phyloP scores from a whole-genome alignment of 2,329 filamentous ascomycete genomes.

The Alternaria alternata region DNA sequence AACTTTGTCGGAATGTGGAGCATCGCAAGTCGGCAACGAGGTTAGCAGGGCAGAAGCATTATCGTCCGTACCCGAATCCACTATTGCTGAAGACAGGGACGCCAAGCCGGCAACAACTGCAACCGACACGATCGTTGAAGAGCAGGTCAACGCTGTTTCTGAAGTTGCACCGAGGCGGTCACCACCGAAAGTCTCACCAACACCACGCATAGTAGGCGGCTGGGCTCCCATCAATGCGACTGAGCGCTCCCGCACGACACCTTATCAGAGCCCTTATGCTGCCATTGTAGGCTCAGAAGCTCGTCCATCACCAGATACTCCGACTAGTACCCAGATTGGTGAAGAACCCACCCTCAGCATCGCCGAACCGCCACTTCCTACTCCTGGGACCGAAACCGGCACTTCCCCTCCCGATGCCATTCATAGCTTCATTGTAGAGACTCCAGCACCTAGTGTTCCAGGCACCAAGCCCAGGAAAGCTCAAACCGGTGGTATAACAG shows the following conservation, averaged over 20 bases:
- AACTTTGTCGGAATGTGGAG: background rate
- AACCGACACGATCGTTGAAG: background rate
- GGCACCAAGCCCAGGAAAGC: conserved; percentile 14
- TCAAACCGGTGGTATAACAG: conserved; percentile 14
- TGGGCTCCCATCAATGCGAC: conserved; percentile 33
- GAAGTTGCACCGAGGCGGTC: background rate
- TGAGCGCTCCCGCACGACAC: background rate
- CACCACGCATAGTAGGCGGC: conserved; percentile 5
- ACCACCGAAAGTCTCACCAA: background rate
- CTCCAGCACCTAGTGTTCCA: conserved; percentile 8
- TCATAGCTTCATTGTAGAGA: conserved; percentile 11
- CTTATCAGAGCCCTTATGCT: conserved; percentile 34
- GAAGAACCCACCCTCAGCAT: background rate
- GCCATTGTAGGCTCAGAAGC: conserved; percentile 3
- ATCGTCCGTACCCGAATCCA: background rate
- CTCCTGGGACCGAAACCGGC: background rate
- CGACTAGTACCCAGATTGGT: background rate
- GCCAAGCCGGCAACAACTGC: background rate
- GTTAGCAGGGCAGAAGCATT: background rate
- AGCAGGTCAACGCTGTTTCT: background rate
- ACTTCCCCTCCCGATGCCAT: background rate
- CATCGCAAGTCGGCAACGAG: background rate
- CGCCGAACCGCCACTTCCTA: background rate
- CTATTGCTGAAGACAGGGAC: background rate
- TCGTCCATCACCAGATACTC: background rate